Evolutionary conservation across 2,329 filamentous ascomycete species (phyloP).

Genomic region (Botryotinia narcissicola): DNA sequence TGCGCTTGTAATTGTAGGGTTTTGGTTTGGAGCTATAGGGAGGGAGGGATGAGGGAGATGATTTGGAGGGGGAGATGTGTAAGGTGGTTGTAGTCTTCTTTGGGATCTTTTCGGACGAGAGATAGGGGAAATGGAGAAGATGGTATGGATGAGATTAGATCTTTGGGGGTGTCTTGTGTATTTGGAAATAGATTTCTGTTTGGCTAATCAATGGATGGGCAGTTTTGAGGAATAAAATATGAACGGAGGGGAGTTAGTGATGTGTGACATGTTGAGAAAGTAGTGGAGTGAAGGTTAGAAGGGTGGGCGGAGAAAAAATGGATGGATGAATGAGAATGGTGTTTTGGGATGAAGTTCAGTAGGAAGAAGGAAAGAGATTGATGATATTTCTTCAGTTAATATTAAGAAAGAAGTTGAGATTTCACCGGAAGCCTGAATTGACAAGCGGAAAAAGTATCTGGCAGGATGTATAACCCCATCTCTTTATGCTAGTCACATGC

Average conservation of each 20-base stretch:
- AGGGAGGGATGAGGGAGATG: too few relatives aligned
- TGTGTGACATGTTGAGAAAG: too few relatives aligned
- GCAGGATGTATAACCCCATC: neutral
- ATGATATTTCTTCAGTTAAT: too few relatives aligned
- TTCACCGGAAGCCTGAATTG: neutral
- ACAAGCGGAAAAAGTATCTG: neutral
- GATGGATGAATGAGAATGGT: neutral
- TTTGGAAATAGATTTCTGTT: neutral
- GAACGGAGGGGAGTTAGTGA: neutral
- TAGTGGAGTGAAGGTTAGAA: neutral
- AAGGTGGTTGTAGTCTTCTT: neutral
- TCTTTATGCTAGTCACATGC: neutral
- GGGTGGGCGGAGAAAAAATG: neutral
- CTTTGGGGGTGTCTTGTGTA: neutral
- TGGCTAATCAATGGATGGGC: neutral
- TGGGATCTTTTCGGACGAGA: neutral
- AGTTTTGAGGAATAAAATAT: rapidly evolving
- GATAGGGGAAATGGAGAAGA: too few relatives aligned
- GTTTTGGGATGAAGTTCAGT: too few relatives aligned
- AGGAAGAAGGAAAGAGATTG: too few relatives aligned
- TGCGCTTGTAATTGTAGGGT: too few relatives aligned
- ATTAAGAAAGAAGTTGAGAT: neutral
- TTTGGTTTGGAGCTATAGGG: too few relatives aligned
- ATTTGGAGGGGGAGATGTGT: neutral
- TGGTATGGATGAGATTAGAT: neutral